Percentiles rank a stretch among this genome's conserved stretches.
These are phyloP conservation scores for Perkinsus marinus DNA, from an alignment of 169 alveolate species.

Conservation along the genomic window DNA sequence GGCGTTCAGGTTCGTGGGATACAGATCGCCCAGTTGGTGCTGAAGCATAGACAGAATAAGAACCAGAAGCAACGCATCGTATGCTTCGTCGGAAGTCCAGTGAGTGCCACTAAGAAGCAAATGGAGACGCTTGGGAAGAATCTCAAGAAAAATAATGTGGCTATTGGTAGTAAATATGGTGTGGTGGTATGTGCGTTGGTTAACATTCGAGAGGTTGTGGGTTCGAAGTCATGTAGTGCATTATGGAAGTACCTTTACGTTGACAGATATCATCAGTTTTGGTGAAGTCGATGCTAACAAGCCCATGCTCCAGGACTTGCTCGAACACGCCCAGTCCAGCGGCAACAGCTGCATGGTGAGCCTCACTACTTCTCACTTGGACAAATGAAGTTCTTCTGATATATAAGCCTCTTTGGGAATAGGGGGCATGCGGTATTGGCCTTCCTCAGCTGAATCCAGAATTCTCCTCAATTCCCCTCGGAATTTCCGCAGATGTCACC, in stretches of 20 bases:
- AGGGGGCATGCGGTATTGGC: too few species aligned
- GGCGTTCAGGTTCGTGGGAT: slow-evolving; percentile 51
- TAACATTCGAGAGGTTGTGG: not conserved
- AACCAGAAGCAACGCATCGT: slow-evolving; percentile 81
- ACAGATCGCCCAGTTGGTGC: slow-evolving; percentile 74
- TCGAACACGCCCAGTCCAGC: slow-evolving; percentile 54
- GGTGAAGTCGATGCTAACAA: slow-evolving; percentile 65
- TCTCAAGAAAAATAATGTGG: slow-evolving; percentile 80
- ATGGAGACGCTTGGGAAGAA: slow-evolving; percentile 72
- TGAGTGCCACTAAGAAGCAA: slow-evolving; percentile 37
- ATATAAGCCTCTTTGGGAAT: too few species aligned
- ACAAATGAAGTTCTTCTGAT: too few species aligned
- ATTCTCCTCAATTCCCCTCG: too few species aligned
- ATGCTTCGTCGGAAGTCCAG: slow-evolving; percentile 88
- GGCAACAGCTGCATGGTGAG: slow-evolving; percentile 42
- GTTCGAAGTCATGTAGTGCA: not conserved
- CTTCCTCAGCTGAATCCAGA: too few species aligned
- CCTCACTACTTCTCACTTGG: too few species aligned
- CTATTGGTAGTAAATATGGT: slow-evolving; percentile 30
- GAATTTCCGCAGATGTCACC: too few species aligned
- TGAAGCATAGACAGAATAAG: slow-evolving; percentile 90
- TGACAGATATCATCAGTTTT: slow-evolving; percentile 59
- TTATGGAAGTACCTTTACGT: not conserved
- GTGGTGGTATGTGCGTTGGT: not conserved
- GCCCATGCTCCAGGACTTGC: slow-evolving; percentile 51